A percentile compares a stretch with the other conserved stretches of the same genome.
Conservation (phyloP, 2,329 filamentous ascomycete genomes). For the Diaporthe destruens region DNA sequence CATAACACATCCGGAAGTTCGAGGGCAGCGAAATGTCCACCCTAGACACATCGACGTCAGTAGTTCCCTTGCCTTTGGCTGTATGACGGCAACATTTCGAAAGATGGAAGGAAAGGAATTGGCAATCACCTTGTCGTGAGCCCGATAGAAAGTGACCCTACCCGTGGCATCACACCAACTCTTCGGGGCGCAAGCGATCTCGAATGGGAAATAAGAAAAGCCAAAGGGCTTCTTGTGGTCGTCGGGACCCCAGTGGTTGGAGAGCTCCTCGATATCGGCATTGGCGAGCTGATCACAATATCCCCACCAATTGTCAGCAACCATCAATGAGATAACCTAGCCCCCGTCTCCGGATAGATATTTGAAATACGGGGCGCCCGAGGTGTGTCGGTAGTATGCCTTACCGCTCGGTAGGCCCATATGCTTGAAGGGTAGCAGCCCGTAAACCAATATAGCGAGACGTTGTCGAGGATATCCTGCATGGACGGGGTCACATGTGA, state of each 20-base stretch:
- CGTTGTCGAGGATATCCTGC: no score
- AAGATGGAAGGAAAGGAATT: not conserved
- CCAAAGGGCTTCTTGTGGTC: not conserved
- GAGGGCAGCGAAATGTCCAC: slow-evolving; percentile 2
- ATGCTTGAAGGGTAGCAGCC: no score
- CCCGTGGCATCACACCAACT: slow-evolving; percentile 2
- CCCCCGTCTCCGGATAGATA: not conserved
- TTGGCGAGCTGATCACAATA: not conserved
- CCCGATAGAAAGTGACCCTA: not conserved
- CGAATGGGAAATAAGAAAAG: not conserved
- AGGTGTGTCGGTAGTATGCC: no score
- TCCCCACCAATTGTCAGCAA: not conserved
- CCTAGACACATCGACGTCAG: not conserved
- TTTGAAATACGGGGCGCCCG: not conserved
- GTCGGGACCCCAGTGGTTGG: not conserved
- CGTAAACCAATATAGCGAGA: no score
- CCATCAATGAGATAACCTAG: not conserved
- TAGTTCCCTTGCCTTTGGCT: not conserved
- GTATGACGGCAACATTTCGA: not conserved
- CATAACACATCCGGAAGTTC: not conserved
- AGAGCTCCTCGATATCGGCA: not conserved
- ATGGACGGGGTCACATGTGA: no score
- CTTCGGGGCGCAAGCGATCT: not conserved
- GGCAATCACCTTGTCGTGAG: not conserved
- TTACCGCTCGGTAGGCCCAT: no score